Evolutionary conservation across 2,329 filamentous ascomycete genomes (phyloP).

Genomic region (Trichoderma polysporum): DNA sequence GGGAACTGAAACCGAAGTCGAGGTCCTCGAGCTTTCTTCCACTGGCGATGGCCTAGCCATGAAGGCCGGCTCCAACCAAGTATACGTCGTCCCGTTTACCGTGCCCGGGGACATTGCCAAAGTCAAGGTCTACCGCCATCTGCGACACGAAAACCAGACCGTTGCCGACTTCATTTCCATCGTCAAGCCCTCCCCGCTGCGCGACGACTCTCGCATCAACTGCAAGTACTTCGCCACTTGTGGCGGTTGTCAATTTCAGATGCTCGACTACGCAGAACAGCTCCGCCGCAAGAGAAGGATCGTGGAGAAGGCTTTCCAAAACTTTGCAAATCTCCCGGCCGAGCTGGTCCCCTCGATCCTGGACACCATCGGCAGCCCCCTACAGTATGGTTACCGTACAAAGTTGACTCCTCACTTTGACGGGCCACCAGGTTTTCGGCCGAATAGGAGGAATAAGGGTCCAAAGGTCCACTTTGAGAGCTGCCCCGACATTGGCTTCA

Average conservation of each 20-base stretch:
- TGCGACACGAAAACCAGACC: conserved; percentile 64
- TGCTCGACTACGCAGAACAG: conserved; percentile 87
- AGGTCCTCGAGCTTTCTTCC: conserved; percentile 80
- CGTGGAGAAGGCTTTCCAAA: conserved; percentile 85
- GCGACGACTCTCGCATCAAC: conserved; percentile 72
- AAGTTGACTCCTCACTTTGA: conserved; percentile 98
- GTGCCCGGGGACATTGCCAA: conserved; percentile 79
- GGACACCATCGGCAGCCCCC: conserved; percentile 85
- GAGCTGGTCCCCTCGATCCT: conserved; percentile 72
- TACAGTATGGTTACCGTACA: conserved; percentile 92
- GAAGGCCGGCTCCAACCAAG: conserved; percentile 58
- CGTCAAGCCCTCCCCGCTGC: conserved; percentile 67
- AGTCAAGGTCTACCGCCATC: conserved; percentile 76
- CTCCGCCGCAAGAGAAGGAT: conserved; percentile 80
- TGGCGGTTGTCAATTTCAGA: conserved; percentile 95
- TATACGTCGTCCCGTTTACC: conserved; percentile 87
- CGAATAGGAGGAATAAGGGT: conserved; percentile 51
- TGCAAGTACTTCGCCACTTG: conserved; percentile 88
- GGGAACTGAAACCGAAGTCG: conserved; percentile 76
- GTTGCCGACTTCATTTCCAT: conserved; percentile 82
- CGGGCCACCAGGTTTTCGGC: conserved; percentile 60
- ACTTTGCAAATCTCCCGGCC: conserved; percentile 82
- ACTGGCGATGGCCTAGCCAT: conserved; percentile 88
- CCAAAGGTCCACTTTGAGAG: conserved; percentile 51
- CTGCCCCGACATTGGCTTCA: conserved; percentile 84